Evolutionary conservation across 805 yeast species (phyloP).

Genomic region (Jamesozyma rosinii): DNA sequence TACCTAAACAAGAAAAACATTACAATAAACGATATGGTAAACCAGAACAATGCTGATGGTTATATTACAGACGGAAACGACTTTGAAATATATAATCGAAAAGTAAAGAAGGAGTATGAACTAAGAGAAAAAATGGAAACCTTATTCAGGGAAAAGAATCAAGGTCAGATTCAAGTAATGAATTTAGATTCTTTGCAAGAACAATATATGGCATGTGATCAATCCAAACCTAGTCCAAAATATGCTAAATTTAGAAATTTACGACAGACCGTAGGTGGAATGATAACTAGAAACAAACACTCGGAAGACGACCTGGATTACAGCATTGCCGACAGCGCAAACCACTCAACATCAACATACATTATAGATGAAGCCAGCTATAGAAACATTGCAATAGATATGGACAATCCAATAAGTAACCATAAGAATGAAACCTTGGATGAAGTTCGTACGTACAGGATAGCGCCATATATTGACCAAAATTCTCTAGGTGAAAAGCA

Average conservation of each 20-base stretch:
- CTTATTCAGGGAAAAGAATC: constrained; percentile 10
- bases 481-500: neutral
- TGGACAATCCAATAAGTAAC: constrained; percentile 2
- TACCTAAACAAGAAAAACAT: constrained; percentile 8
- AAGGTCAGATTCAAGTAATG: constrained; percentile 15
- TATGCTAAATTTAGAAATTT: neutral
- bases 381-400: constrained; percentile 17
- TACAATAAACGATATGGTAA: constrained; percentile 2
- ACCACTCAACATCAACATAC: constrained; percentile 4
- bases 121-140: constrained; percentile 23
- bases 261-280: neutral
- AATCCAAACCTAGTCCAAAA: neutral
- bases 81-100: constrained; percentile 30
- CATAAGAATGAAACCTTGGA: neutral
- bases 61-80: constrained; percentile 14
- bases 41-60: constrained; percentile 19
- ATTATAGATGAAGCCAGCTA: constrained; percentile 19
- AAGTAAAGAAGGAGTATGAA: constrained; percentile 28
- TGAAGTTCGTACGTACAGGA: neutral
- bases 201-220: constrained; percentile 12
- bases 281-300: neutral
- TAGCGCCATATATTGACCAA: neutral
- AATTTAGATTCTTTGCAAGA: constrained; percentile 11
- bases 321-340: neutral
- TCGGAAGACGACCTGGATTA: neutral